phyloP scores from a whole-genome alignment of 495 filamentous ascomycete species.

The Patellaria atrata region DNA sequence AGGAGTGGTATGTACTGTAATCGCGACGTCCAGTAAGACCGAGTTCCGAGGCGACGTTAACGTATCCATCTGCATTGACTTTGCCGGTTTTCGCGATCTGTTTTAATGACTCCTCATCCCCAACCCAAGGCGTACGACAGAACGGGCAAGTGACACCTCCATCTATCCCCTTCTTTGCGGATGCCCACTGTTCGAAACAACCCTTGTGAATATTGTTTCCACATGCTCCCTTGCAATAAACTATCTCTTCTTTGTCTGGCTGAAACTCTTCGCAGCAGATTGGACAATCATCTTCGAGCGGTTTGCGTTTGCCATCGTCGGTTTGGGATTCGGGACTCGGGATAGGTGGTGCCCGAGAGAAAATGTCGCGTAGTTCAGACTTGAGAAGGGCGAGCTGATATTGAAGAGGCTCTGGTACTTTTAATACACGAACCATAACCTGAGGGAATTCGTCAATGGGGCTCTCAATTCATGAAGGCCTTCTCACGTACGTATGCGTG shows the following conservation, averaged over 20 bases:
- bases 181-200: constrained; percentile 60
- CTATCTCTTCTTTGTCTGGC: constrained; percentile 37
- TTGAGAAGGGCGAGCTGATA: constrained; percentile 64
- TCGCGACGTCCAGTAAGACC: constrained; percentile 45
- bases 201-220: constrained; percentile 64
- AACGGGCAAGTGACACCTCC: constrained; percentile 50
- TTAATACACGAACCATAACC: constrained; percentile 52
- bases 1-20: no score
- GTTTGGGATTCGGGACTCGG: constrained; percentile 21
- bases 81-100: constrained; percentile 27
- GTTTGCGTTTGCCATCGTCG: constrained; percentile 39
- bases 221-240: constrained; percentile 60
- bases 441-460: constrained; percentile 10
- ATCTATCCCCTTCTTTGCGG: constrained; percentile 30
- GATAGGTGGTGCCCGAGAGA: constrained; percentile 37
- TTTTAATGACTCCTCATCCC: constrained; percentile 35
- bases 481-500: constrained; percentile 41
- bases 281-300: constrained; percentile 60
- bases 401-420: constrained; percentile 43
- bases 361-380: constrained; percentile 48
- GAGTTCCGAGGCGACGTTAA: constrained; percentile 49
- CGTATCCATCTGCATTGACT: constrained; percentile 43
- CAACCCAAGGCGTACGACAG: constrained; percentile 50
- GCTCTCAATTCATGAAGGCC: constrained; percentile 5
- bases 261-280: constrained; percentile 65